A percentile compares a stretch with the other conserved stretches of the same genome.
These are phyloP conservation scores for Talaromyces marneffei DNA, from an alignment of 2,329 filamentous ascomycete genomes.

Conservation along the genomic window DNA sequence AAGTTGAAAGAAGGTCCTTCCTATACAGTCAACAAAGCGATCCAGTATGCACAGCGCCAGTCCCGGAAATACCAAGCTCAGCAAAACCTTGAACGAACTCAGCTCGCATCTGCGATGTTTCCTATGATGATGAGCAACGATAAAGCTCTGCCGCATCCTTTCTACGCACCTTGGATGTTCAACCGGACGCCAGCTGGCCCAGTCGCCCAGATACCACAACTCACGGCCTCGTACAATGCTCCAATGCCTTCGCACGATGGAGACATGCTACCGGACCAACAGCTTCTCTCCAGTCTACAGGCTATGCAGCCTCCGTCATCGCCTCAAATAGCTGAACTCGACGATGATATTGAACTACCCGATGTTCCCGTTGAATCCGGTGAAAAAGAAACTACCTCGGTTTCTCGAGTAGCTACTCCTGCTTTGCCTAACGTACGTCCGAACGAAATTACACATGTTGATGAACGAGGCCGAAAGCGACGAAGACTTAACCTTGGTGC, in stretches of 20 bases:
- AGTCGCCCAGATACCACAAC: neutral
- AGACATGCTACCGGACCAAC: neutral
- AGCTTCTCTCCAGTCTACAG: neutral
- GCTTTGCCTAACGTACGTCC: slow-evolving; percentile 13
- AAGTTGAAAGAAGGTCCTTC: slow-evolving; percentile 12
- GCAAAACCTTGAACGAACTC: slow-evolving; percentile 2
- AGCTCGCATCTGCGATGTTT: slow-evolving; percentile 7
- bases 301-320: slow-evolving; percentile 3
- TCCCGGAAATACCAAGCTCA: slow-evolving; percentile 9
- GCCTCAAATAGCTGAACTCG: slow-evolving; percentile 1
- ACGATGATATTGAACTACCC: neutral
- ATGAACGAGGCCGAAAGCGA: slow-evolving; percentile 26
- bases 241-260: neutral
- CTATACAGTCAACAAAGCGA: slow-evolving; percentile 11
- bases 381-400: slow-evolving; percentile 22
- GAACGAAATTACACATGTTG: slow-evolving; percentile 23
- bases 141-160: neutral
- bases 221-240: neutral
- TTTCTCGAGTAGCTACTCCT: neutral
- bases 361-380: slow-evolving; percentile 38
- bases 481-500: slow-evolving; percentile 23
- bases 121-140: slow-evolving; percentile 6
- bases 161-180: slow-evolving; percentile 1
- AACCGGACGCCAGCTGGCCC: neutral
- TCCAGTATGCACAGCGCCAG: slow-evolving; percentile 9